Base-by-base conservation (phyloP, 83 land plant species). In the Diphasiastrum complanatum region DNA sequence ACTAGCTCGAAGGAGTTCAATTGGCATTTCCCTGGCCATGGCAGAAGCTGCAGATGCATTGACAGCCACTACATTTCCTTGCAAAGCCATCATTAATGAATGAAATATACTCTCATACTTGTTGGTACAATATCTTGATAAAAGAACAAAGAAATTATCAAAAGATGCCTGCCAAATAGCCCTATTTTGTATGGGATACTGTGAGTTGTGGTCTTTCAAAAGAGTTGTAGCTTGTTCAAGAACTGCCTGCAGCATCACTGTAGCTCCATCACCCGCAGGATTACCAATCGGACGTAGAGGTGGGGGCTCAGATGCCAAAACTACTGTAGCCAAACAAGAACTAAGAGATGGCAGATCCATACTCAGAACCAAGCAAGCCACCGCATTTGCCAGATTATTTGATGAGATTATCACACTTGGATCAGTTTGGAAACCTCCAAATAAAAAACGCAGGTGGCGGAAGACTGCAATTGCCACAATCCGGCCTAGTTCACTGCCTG, bases 391-490 rank as follows among this genome's bases (percentile, higher is more conserved):
- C 53, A 87, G 81, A 1, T 65, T 68, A 5, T 53, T 60, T 31
- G 81, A 79, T 0, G 89, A 71, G 6, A 78, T 81, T 1, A 81
- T 60, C 33, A 85, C 72, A 32, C 78, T 64, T 25, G 75, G 60
- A 67, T 93, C 86, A 2, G 82, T 51, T 14, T 80, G 81, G 4
- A 73, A 57, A 14, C 72, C 75, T 59, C 84, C 86, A 72, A 85
- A 84, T 45, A 91, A 66, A 49, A 87, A 91, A 51, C 95, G 76
- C 47, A 87, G 59, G 60, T 91, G 95, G 18, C 95, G 89, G 57
- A 87, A 91, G n/a, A 91, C 83, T 38, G 90, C 90, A 89, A 84
- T 91, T 64, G 77, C 82, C n/a, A 87, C 90, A 27, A 91, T 65
- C 10, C 82, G 77, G 12, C 71, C 71, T 22, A 87, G 85, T 51